phyloP scores from a whole-genome alignment of 257 asterid species.

The Linaria vulgaris region DNA sequence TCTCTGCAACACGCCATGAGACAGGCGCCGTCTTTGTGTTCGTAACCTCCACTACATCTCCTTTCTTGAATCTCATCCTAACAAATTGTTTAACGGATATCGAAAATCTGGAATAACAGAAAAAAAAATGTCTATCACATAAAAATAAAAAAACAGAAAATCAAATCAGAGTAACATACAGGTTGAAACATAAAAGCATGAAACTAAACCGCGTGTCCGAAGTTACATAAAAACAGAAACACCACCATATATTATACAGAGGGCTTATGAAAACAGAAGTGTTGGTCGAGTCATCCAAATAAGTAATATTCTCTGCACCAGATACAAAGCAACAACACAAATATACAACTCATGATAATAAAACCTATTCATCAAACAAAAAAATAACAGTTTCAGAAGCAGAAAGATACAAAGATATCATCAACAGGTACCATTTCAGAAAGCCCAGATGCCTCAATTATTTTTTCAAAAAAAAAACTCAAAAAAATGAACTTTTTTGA shows the following conservation, averaged over 20 bases:
- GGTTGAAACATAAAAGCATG: background rate
- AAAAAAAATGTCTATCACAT: constrained; percentile 7
- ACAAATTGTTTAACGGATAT: constrained; percentile 22
- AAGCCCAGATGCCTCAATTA: constrained; percentile 14
- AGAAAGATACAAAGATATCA: too few relatives aligned
- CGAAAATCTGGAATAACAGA: constrained; percentile 40
- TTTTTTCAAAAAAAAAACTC: background rate
- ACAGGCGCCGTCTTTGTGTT: constrained; percentile 40
- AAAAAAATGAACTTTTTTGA: background rate
- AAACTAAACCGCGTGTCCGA: constrained; percentile 14
- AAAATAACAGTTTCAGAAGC: background rate
- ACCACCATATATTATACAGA: background rate
- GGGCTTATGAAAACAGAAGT: too few relatives aligned
- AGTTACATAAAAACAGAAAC: constrained; percentile 2
- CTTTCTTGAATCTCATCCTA: constrained; percentile 57
- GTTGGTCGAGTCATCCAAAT: too few relatives aligned
- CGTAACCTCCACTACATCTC: constrained; percentile 76
- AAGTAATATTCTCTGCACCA: constrained; percentile 1
- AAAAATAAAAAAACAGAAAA: background rate
- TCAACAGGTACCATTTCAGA: background rate
- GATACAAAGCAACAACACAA: constrained; percentile 8
- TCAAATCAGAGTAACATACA: background rate
- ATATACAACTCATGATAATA: constrained; percentile 4
- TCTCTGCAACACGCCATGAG: constrained; percentile 60
- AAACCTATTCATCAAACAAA: constrained; percentile 5